Evolutionary conservation across 1,284 basidiomycete species (phyloP), one percentile per base, ranked within the genome.

Genomic region (Tilletia indica): DNA sequence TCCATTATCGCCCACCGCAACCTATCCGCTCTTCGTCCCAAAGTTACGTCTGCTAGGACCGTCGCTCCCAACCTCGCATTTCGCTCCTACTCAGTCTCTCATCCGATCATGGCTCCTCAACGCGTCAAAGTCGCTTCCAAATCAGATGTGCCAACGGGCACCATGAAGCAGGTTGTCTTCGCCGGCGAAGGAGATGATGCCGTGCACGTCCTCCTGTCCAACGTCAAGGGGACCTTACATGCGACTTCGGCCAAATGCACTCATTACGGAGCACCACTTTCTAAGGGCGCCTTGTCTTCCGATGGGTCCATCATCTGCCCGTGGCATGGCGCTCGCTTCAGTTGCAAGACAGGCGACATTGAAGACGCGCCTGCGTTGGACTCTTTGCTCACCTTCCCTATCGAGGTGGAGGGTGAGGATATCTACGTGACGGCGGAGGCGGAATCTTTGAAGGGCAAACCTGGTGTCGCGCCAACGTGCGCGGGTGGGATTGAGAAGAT

Each of bases 241-340:
- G 93, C 93, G 3, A 95, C 92, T 0, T 91, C 90, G 74, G 91
- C 91, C 16, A 92, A 90, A 86, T 96, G 93, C 86, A 94, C 93
- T 2, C 93, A 95, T 85, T 93, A 93, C 81, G 92, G 92, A 14
- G 91, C 92, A 12, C 76, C 90, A 9, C 87, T 94, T n/a, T 88
- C 86, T 6, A 93, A 94, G 84, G 94, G 93, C 73, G 90, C 93
- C 6, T 87, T 96, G 68, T 90, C 91, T 9, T 88, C 89, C 39
- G 90, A 92, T 80, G 93, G 92, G 6, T 86, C 92, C 76, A 88
- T 95, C 51, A 89, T 92, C 68, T 84, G 92, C 82, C 93, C 93
- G 6, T 95, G 93, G 93, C 93, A 95, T 84, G 93, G 93, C 86
- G 93, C 94, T 48, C 95, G 93, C 86, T 96, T 95, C 88, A 91